Base-by-base conservation (phyloP, 2,329 filamentous ascomycete genomes). In the Neopestalotiopsis clavispora region DNA sequence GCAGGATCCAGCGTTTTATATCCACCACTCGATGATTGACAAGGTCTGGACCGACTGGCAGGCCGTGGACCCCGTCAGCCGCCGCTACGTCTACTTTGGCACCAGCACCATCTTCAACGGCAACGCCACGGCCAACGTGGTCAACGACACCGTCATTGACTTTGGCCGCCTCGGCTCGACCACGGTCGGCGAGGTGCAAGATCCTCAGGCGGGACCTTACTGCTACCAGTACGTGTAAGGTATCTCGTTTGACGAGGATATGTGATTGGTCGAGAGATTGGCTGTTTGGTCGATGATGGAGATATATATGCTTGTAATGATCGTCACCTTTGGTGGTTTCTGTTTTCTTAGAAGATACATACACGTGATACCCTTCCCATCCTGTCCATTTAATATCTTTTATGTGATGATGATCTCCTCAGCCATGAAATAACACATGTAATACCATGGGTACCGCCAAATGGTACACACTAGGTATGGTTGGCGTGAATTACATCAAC, bases 1-100 rank as follows among this genome's bases (percentile, higher is more conserved):
- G 6, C 20, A 23, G 12, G 49, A 58, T 14, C 52, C 65, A 1
- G 72, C 67, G 0, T 75, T 75, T 52, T 75, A 72, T 56, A 67
- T 75, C 4, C 74, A 76, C 62, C 74, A 69, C 20, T 30, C 40
- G 10, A 72, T 72, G 71, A 58, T 69, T 45, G 68, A 69, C 34
- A 57, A 67, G 28, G 45, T 64, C 9, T 74, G 71, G 71, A 63
- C 32, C 20, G 60, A 40, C 20, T 63, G 60, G 60, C 60, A 63
- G 32, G 32, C 30, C 32, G 60, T 63, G 1, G 60, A 63, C n/a
- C 60, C 60, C 7, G 60, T 5, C 14, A 63, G 23, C 32, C 60
- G 60, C 34, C 32, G 60, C 5, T 45, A 63, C 34, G 60, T 63
- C 32, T 63, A 63, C 32, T 20, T 14, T 14, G 60, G 60, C 32